These are phyloP conservation scores for Apiotrichum siamense DNA, from an alignment of 1,284 basidiomycete genomes.

Conservation along the genomic window DNA sequence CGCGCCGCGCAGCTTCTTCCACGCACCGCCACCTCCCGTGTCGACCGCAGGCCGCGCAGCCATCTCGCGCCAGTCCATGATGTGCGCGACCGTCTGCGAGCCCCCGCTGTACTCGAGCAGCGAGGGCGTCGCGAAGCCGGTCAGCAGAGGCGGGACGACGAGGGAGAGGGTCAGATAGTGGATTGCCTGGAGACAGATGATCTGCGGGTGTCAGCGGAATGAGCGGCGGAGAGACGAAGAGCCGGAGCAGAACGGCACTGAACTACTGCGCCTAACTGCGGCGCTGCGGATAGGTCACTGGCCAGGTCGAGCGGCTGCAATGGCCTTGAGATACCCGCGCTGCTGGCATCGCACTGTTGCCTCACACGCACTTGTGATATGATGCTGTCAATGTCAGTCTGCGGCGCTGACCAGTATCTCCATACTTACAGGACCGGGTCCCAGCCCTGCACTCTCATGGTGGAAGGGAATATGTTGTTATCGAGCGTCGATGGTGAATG, in stretches of 20 bases:
- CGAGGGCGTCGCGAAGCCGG: slow-evolving; percentile 64
- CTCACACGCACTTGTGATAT: slow-evolving; percentile 42
- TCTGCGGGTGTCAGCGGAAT: no score
- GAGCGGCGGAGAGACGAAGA: no score
- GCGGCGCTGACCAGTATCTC: neutral
- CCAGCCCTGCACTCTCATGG: slow-evolving; percentile 48
- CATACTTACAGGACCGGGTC: slow-evolving; percentile 48
- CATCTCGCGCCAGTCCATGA: slow-evolving; percentile 97
- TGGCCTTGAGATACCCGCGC: neutral
- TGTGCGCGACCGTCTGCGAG: slow-evolving; percentile 42
- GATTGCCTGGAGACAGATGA: slow-evolving; percentile 81
- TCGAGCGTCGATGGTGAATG: neutral
- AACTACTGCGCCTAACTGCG: no score
- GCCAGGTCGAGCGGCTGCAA: no score
- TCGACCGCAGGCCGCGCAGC: slow-evolving; percentile 67
- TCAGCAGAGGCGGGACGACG: slow-evolving; percentile 72
- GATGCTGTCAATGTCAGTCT: slow-evolving; percentile 34
- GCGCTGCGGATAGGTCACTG: no score
- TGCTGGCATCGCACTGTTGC: neutral
- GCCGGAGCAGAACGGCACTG: no score
- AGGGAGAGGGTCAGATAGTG: slow-evolving; percentile 85
- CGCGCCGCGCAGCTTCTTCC: slow-evolving; percentile 51
- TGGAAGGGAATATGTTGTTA: neutral
- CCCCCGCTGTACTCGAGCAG: slow-evolving; percentile 70
- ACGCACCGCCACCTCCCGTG: slow-evolving; percentile 52